Conservation (phyloP, 2,329 filamentous ascomycete species). For the Aspergillus latus region DNA sequence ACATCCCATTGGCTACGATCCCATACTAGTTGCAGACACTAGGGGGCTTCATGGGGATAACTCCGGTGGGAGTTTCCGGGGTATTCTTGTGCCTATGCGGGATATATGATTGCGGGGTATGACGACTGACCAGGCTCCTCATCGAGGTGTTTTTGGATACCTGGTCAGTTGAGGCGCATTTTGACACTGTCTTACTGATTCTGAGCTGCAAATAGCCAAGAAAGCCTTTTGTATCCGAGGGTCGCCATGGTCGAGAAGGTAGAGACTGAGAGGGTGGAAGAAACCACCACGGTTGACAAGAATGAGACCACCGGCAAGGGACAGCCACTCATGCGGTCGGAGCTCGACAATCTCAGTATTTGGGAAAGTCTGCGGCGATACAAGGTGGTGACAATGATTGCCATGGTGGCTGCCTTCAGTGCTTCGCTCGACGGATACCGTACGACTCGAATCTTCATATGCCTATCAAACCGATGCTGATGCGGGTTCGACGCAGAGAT, state of each 20-base stretch:
- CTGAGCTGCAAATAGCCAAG: no score
- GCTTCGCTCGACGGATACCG: constrained; percentile 47
- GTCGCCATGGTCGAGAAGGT: neutral
- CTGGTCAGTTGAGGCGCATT: no score
- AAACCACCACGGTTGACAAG: neutral
- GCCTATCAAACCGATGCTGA: neutral
- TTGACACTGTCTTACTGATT: no score
- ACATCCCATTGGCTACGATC: neutral
- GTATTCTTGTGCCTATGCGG: neutral
- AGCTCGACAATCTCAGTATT: constrained; percentile 40
- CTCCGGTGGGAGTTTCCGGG: neutral
- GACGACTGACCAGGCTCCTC: neutral
- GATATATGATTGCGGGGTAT: neutral
- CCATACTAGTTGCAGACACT: no score
- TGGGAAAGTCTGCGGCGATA: constrained; percentile 40
- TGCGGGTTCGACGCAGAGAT: constrained; percentile 25
- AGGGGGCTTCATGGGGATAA: neutral
- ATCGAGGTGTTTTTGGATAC: no score
- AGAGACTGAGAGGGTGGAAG: constrained; percentile 9
- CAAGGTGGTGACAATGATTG: constrained; percentile 37
- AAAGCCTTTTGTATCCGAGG: neutral
- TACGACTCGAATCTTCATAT: constrained; percentile 20
- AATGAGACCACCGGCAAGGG: constrained; percentile 6
- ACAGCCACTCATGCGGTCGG: constrained; percentile 34
- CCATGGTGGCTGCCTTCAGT: constrained; percentile 45